phyloP scores from a whole-genome alignment of 495 filamentous ascomycete genomes.

The Penicillium cinerascens region DNA sequence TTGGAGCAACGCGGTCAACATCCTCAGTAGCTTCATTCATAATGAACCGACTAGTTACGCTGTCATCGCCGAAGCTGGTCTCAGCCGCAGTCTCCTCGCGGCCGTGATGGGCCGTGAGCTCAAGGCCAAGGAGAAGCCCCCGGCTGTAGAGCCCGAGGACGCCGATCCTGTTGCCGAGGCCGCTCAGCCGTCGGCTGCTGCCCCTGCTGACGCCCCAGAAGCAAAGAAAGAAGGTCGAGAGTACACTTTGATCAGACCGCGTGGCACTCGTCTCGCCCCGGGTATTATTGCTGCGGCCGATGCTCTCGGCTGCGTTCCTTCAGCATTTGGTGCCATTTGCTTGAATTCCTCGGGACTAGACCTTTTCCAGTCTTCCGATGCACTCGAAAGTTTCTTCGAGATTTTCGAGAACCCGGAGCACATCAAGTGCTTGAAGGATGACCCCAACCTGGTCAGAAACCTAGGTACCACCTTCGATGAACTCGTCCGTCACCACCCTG shows the following conservation, averaged over 20 bases:
- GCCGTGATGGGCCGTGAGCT: conserved; percentile 61
- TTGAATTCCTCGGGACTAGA: conserved; percentile 85
- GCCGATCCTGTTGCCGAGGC: conserved; percentile 23
- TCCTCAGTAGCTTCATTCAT: conserved; percentile 94
- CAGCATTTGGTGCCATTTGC: conserved; percentile 90
- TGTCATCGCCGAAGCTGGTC: conserved; percentile 88
- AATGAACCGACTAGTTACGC: conserved; percentile 98
- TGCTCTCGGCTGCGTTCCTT: conserved; percentile 78
- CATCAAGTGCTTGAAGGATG: conserved; percentile 72
- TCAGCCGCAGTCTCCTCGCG: conserved; percentile 79
- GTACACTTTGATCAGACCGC: conserved; percentile 33
- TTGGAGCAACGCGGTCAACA: conserved; percentile 88
- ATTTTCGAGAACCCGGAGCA: conserved; percentile 92
- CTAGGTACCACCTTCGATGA: conserved; percentile 90
- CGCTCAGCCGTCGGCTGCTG: conserved; percentile 12
- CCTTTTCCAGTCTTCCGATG: conserved; percentile 78
- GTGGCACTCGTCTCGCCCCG: conserved; percentile 51
- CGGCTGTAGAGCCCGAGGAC: conserved; percentile 23
- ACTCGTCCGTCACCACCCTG: conserved; percentile 87
- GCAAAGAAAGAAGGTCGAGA: conserved; percentile 25
- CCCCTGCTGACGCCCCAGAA: conserved; percentile 12
- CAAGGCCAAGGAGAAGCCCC: conserved; percentile 30
- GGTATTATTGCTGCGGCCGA: conserved; percentile 83
- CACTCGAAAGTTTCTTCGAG: conserved; percentile 82
- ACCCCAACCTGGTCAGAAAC: conserved; percentile 50